Evolutionary conservation across 2,329 filamentous ascomycete species (phyloP), one percentile per base, ranked within the genome.

Genomic region (Blastomyces silverae): DNA sequence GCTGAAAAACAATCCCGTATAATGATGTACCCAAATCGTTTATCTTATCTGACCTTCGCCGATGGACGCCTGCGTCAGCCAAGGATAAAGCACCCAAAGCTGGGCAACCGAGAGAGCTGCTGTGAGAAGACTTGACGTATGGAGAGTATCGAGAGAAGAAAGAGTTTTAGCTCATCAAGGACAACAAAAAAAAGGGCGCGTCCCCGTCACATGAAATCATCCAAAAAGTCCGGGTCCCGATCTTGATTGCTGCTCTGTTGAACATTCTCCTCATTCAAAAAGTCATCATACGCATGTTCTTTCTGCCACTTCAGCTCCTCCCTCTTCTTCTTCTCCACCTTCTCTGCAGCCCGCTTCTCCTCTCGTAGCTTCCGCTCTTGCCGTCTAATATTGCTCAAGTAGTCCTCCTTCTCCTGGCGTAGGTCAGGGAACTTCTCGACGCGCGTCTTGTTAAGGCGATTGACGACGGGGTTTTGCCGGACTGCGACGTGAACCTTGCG

Each of bases 391-490:
- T 89, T 86, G 70, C 86, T 87, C 66, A 89, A 78, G 53, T 86
- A 84, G 61, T 91, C 89, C 64, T 96, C 92, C 74, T 88, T 90
- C 79, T 97, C 92, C 73, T 88, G 85, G 65, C 84, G 82, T 15
- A 99, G 80, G 74, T 97, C 91, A 0, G 93, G 92, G 74, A 88
- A 91, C 76, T 88, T 90, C 79, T 97, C 93, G 44, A 90, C 85
- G 70, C 89, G 91, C 46, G 94, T 99, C 83, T 97, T 99, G 81
- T 97, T 97, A 69, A 99, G 85, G n/a, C 94, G 87, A 80, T 99
- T 99, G 80, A 99, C 86, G 72, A 97, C 91, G 61, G 87, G 80
- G 76, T 99, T 99, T 75, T 95, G 90, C 62, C 93, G 86, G 73
- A 88, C 84, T 13, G 86, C 77, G 20, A 99, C 89, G 65, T 95